A percentile compares a stretch with the other conserved stretches of the same genome.
phyloP scores from a whole-genome alignment of 106 monocot genomes.

The Vanilla planifolia region DNA sequence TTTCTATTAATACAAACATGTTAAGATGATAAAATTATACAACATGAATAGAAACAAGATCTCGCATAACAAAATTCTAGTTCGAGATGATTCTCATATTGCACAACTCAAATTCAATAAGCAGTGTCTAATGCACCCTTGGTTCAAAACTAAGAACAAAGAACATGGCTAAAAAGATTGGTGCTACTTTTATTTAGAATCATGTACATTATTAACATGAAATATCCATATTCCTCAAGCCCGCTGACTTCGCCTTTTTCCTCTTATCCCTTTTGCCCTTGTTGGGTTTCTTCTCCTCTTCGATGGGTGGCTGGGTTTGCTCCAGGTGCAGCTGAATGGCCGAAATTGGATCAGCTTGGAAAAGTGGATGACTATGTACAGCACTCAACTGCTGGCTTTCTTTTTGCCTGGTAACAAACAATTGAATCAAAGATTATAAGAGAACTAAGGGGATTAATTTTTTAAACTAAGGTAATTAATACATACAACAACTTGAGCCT shows the following conservation, averaged over 20 bases:
- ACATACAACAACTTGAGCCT: slow-evolving; percentile 51
- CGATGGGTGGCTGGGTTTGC: slow-evolving; percentile 35
- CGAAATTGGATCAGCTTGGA: slow-evolving; percentile 41
- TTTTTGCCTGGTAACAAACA: slow-evolving; percentile 19
- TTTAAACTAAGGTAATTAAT: not conserved
- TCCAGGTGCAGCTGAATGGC: slow-evolving; percentile 53
- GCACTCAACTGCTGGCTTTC: slow-evolving; percentile 31
- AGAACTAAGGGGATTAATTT: not conserved
- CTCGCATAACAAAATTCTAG: no score
- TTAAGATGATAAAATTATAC: no score
- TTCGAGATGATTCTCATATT: no score
- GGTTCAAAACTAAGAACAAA: no score
- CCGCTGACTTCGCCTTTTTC: slow-evolving; percentile 8
- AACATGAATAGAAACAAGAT: no score
- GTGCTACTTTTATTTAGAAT: no score
- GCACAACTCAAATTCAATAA: no score
- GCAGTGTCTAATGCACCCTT: no score
- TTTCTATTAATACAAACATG: no score
- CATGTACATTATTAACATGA: no score
- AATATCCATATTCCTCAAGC: not conserved
- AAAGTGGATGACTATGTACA: slow-evolving; percentile 34
- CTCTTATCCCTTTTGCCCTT: slow-evolving; percentile 26
- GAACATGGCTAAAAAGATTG: no score
- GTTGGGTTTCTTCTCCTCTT: not conserved
- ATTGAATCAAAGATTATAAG: not conserved